Percentiles rank a stretch among this genome's conserved stretches.
These are phyloP conservation scores for Apiospora pterosperma DNA, from an alignment of 2,329 filamentous ascomycete genomes.

Conservation along the genomic window DNA sequence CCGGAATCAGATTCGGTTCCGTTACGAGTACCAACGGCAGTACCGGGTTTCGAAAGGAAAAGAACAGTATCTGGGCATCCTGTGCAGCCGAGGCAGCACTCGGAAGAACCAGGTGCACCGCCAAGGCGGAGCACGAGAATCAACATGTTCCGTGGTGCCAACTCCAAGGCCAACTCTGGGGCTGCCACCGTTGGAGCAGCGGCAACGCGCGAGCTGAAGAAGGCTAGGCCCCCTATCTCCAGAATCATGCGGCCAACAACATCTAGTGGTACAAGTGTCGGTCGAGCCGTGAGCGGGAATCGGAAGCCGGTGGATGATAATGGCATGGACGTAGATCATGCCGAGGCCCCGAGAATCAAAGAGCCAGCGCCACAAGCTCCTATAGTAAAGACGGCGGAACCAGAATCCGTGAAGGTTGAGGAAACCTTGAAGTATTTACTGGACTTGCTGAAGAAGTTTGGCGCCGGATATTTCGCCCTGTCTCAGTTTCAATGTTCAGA, in stretches of 20 bases:
- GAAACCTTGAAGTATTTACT: slow-evolving; percentile 76
- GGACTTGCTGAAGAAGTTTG: slow-evolving; percentile 78
- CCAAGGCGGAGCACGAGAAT: slow-evolving; percentile 71
- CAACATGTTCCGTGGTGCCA: slow-evolving; percentile 65
- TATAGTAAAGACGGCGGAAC: slow-evolving; percentile 37
- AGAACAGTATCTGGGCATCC: slow-evolving; percentile 87
- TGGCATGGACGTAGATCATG: slow-evolving; percentile 65
- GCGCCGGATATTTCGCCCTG: slow-evolving; percentile 73
- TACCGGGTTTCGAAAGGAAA: slow-evolving; percentile 66
- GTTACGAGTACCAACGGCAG: slow-evolving; percentile 36
- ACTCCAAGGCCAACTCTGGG: slow-evolving; percentile 59
- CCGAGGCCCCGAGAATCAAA: slow-evolving; percentile 50
- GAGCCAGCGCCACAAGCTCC: slow-evolving; percentile 37
- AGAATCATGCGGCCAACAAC: slow-evolving; percentile 61
- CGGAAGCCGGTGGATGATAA: slow-evolving; percentile 70
- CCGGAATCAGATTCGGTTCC: slow-evolving; percentile 36
- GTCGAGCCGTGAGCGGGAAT: slow-evolving; percentile 86
- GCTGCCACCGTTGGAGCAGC: slow-evolving; percentile 54
- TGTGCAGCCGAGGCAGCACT: slow-evolving; percentile 49
- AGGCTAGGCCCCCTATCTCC: slow-evolving; percentile 71
- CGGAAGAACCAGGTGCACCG: slow-evolving; percentile 59
- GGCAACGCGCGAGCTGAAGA: slow-evolving; percentile 74
- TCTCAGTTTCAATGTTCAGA: slow-evolving; percentile 77
- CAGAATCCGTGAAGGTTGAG: slow-evolving; percentile 62
- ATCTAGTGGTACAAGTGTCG: slow-evolving; percentile 67